Evolutionary conservation across 345 rosid genomes (phyloP), one percentile per base, ranked within the genome.

Genomic region (Anastatica hierochuntica): DNA sequence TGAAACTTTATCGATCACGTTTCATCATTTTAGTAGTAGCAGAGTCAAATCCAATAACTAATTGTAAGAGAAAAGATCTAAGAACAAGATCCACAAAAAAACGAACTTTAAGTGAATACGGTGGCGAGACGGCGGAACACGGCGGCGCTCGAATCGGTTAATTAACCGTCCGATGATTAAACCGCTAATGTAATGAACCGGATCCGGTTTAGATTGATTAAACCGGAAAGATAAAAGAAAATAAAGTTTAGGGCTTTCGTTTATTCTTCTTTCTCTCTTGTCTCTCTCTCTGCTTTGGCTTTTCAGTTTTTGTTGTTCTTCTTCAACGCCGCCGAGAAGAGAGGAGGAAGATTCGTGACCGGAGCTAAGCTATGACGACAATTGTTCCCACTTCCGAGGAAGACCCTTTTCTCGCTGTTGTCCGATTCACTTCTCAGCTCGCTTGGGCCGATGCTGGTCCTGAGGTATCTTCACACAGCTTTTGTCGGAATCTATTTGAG

Each of bases 371-470:
- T 17, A 88, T 94, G 97, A 72, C 96, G 63, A 85, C 95, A 36
- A 69, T 94, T 30, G 92, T 88, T 27, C 99, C 94, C 1, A 88
- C 89, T 38, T 83, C 99, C 55, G 99, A 94, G 66, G 99, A 94
- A 54, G 92, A 85, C 56, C 92, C 95, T 1, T 77, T 80, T 4
- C 85, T 94, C 68, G 53, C 94, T 43, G 96, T 88, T 42, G 99
- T 88, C 21, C 96, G 82, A 44, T 88, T 80, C 79, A 82, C 96
- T 42, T 81, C 96, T 29, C 92, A 88, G 56, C 85, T 94, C 34
- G 73, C 97, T 50, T 94, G 97, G 97, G 90, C 92, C 14, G 97
- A 88, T 63, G 96, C 99, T 53, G 96, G 99, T 67, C 84, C 95
- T 34, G 99, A 85, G 95, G 97, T 85, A 62, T 33, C 20, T 1